These are phyloP conservation scores for Mycena capillaripes DNA, from an alignment of 768 basidiomycete genomes.

Conservation along the genomic window DNA sequence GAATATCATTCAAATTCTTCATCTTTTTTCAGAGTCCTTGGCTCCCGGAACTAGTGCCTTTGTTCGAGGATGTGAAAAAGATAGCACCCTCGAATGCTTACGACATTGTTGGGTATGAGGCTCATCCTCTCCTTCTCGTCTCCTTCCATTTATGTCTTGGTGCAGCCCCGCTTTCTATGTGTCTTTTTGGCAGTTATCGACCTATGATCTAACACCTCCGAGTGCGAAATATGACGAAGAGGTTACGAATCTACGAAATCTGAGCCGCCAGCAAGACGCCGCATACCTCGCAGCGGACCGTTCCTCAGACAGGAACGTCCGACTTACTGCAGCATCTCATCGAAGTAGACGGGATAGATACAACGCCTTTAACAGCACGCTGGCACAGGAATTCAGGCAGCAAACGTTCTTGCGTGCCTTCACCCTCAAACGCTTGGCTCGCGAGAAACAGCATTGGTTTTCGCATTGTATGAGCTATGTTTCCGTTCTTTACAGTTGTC, in stretches of 20 bases:
- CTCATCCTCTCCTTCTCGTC: not conserved
- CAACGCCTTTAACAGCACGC: slow-evolving; percentile 67
- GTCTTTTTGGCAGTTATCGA: slow-evolving; percentile 97
- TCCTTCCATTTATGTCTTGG: slow-evolving; percentile 9
- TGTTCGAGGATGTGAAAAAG: slow-evolving; percentile 83
- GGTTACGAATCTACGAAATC: slow-evolving; percentile 66
- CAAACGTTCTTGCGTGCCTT: slow-evolving; percentile 80
- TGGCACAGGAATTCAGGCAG: slow-evolving; percentile 81
- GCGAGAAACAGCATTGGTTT: slow-evolving; percentile 90
- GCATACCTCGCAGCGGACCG: slow-evolving; percentile 77
- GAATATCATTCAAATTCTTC: slow-evolving; percentile 7
- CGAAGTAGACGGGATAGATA: slow-evolving; percentile 76
- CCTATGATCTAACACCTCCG: slow-evolving; percentile 90
- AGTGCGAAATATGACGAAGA: slow-evolving; percentile 85
- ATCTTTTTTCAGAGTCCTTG: slow-evolving; percentile 71
- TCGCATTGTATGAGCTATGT: slow-evolving; percentile 63
- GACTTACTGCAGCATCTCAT: slow-evolving; percentile 69
- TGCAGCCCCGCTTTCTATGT: slow-evolving; percentile 90
- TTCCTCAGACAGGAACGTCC: slow-evolving; percentile 74
- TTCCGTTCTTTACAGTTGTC: not conserved
- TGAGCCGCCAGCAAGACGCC: slow-evolving; percentile 79
- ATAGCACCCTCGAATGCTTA: slow-evolving; percentile 76
- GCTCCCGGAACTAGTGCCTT: slow-evolving; percentile 78
- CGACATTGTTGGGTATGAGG: slow-evolving; percentile 75
- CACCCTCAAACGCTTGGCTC: slow-evolving; percentile 81